Evolutionary conservation across 306 rosid species (phyloP), one percentile per base, ranked within the genome.

Genomic region (Dryas alaskensis): DNA sequence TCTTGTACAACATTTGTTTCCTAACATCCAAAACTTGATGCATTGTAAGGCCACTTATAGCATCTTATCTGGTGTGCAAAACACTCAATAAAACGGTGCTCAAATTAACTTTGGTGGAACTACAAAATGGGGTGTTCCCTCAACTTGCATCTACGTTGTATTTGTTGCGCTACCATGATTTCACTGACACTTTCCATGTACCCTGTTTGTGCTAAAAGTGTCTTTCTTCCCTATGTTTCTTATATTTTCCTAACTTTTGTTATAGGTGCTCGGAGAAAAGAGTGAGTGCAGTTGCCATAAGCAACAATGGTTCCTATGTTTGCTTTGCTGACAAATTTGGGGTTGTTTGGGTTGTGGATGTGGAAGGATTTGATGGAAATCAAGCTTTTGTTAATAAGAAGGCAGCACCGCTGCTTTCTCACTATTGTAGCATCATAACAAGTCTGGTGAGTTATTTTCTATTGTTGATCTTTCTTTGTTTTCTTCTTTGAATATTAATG

Each of bases 271-370:
- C 99, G 4, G 99, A 94, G 79, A 94, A 94, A 85, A 89, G 96
- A 80, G 92, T 89, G n/a, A 88, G 82, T 39, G 96, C 99, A 10
- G 96, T 89, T 70, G 90, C 96, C 31, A 82, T 92, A 74, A 89
- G 87, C 73, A 67, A 79, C n/a, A 88, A 87, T 10, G 92, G 93
- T 11, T 73, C 62, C 19, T 73, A 87, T 45, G 96, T 92, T 22
- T 94, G 99, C 73, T 94, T 88, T 62, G 97, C 99, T 1, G 99
- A 94, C 81, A 94, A 94, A 75, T 94, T 94, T 54, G 99, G 99
- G 60, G 90, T 92, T 46, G 87, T 94, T 65, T 94, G 97, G 97
- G 81, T 85, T 83, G 88, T 89, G 67, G 92, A 88, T 74, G 82
- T 93, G 65, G 74, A 70, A 76, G 78, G 79, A 9, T 8, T 37